A percentile compares a stretch with the other conserved stretches of the same genome.
Evolutionary conservation across 345 rosid genomes (phyloP).

Genomic region (Salix viminalis): DNA sequence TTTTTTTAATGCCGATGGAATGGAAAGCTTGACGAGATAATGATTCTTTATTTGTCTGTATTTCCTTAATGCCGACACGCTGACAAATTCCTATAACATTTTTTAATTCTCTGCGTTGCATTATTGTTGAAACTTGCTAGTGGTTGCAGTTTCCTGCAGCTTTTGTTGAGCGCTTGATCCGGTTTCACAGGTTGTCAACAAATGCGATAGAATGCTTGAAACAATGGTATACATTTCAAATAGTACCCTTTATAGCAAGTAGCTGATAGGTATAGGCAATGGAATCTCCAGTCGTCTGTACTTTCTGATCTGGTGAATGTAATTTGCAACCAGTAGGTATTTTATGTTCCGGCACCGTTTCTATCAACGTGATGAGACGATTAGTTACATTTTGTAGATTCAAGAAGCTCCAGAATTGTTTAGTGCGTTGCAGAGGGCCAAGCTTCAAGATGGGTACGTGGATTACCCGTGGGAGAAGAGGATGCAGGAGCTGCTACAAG

Average conservation of each 20-base stretch:
- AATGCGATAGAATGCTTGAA: not conserved
- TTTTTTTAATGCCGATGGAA: too few species aligned
- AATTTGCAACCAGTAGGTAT: not conserved
- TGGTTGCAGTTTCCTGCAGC: not conserved
- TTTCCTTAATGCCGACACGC: too few species aligned
- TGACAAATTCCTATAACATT: too few species aligned
- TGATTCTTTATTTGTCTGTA: too few species aligned
- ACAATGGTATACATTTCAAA: not conserved
- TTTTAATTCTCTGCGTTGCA: too few species aligned
- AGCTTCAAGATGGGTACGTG: conserved; percentile 91
- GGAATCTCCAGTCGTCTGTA: not conserved
- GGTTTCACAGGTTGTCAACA: not conserved
- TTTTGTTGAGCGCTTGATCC: not conserved
- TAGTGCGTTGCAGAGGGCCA: conserved; percentile 59
- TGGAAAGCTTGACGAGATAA: too few species aligned
- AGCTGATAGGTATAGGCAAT: not conserved
- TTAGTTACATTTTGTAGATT: conserved; percentile 40
- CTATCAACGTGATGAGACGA: conserved; percentile 7
- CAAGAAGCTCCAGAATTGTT: conserved; percentile 76
- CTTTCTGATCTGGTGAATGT: not conserved
- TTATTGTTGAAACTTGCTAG: not conserved
- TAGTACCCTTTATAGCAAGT: not conserved
- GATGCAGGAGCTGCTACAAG: conserved; percentile 60
- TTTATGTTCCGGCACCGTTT: not conserved
- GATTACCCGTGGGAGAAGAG: conserved; percentile 74